Conservation (phyloP, 805 yeast species). For the Kodamaea fukazawae region DNA sequence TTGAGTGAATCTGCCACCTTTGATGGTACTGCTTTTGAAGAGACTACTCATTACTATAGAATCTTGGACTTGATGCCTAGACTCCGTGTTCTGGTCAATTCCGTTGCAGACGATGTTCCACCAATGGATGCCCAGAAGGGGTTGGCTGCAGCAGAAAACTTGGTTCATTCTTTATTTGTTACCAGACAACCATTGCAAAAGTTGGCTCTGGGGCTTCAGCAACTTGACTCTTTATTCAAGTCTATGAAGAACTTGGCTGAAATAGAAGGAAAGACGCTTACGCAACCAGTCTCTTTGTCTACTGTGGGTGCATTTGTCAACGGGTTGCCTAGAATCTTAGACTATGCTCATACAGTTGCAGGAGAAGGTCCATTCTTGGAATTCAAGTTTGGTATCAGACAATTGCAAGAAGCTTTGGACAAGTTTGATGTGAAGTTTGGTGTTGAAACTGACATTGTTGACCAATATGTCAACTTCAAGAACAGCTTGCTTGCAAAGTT, state of each 20-base stretch:
- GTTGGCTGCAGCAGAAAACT: constrained; percentile 70
- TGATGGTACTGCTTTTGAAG: constrained; percentile 31
- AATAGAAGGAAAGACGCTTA: neutral
- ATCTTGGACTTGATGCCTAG: constrained; percentile 79
- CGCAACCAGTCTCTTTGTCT: too few relatives aligned
- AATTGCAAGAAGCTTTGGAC: constrained; percentile 13
- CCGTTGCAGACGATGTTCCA: constrained; percentile 72
- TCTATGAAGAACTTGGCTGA: constrained; percentile 17
- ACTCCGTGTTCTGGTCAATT: constrained; percentile 60
- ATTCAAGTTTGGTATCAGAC: constrained; percentile 12
- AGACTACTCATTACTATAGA: constrained; percentile 52
- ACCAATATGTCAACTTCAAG: constrained; percentile 19
- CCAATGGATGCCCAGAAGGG: constrained; percentile 71
- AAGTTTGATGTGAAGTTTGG: constrained; percentile 16
- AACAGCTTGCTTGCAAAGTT: constrained; percentile 25
- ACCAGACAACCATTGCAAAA: constrained; percentile 47
- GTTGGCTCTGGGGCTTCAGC: constrained; percentile 21
- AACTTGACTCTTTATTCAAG: constrained; percentile 10
- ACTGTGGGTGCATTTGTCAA: neutral
- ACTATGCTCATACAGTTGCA: constrained; percentile 1
- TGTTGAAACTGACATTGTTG: constrained; percentile 17
- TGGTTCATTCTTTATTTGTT: constrained; percentile 56
- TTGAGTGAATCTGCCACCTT: constrained; percentile 55
- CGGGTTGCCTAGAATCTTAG: constrained; percentile 6
- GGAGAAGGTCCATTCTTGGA: constrained; percentile 11